Percentiles rank a stretch among this genome's conserved stretches.
phyloP scores from a whole-genome alignment of 2,329 filamentous ascomycete genomes.

The Hypoxylon sp. region DNA sequence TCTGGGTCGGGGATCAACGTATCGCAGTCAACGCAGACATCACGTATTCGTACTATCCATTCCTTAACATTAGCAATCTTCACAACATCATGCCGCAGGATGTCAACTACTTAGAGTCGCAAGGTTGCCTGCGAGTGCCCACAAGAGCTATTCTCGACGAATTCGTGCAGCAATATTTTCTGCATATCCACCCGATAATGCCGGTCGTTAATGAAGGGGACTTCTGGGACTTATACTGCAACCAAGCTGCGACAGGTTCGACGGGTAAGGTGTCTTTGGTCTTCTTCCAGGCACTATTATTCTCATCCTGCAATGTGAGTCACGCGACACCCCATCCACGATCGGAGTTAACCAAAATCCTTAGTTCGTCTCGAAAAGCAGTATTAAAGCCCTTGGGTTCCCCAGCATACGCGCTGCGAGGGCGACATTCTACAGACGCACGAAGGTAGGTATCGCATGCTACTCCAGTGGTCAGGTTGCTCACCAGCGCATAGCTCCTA shows the following conservation, averaged over 20 bases:
- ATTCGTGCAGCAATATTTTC: conserved; percentile 58
- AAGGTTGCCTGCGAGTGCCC: conserved; percentile 57
- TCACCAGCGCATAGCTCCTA: conserved; percentile 46
- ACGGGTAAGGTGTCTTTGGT: conserved; percentile 53
- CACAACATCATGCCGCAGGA: conserved; percentile 55
- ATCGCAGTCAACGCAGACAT: conserved; percentile 46
- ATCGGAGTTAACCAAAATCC: conserved; percentile 5
- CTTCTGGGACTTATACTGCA: conserved; percentile 57
- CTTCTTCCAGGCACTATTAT: conserved; percentile 56
- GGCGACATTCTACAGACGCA: conserved; percentile 54
- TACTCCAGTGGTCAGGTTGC: not conserved
- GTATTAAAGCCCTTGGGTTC: conserved; percentile 54
- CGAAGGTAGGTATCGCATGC: conserved; percentile 47
- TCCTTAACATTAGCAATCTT: conserved; percentile 51
- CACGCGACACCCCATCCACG: not conserved
- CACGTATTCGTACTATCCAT: conserved; percentile 56
- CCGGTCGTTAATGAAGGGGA: conserved; percentile 56
- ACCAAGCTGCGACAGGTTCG: conserved; percentile 35
- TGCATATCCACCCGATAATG: conserved; percentile 56
- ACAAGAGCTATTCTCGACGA: conserved; percentile 53
- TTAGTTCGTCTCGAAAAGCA: conserved; percentile 51
- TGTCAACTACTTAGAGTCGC: conserved; percentile 56
- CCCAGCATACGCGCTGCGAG: conserved; percentile 54
- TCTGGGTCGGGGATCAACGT: conserved; percentile 44
- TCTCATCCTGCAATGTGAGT: conserved; percentile 53